phyloP scores from a whole-genome alignment of 2,329 filamentous ascomycete species.

The Cordyceps tenuipes region DNA sequence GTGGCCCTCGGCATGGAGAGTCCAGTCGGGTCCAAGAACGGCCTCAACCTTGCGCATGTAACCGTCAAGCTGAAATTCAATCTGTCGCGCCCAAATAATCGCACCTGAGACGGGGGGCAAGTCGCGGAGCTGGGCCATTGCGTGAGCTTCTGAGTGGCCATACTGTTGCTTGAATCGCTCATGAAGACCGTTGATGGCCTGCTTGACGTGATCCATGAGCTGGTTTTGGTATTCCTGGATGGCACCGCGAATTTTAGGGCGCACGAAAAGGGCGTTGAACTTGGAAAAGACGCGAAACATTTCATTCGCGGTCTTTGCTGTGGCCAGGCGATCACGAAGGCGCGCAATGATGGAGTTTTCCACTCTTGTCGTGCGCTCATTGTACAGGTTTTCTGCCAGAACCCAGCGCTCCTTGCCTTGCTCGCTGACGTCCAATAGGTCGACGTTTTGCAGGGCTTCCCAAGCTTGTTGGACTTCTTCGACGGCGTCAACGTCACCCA shows the following conservation, averaged over 20 bases:
- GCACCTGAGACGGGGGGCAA: conserved; percentile 91
- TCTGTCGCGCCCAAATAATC: conserved; percentile 96
- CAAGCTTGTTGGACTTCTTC: conserved; percentile 95
- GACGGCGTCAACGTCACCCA: conserved; percentile 93
- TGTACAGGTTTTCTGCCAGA: conserved; percentile 90
- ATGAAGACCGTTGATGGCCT: conserved; percentile 86
- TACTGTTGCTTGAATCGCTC: conserved; percentile 99
- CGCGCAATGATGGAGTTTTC: conserved; percentile 98
- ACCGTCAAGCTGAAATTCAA: conserved; percentile 86
- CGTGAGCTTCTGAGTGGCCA: conserved; percentile 92
- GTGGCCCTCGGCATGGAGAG: conserved; percentile 86
- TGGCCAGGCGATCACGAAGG: conserved; percentile 83
- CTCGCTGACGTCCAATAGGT: conserved; percentile 83
- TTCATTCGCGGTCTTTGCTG: conserved; percentile 94
- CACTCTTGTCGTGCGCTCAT: conserved; percentile 91
- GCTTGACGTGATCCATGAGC: conserved; percentile 95
- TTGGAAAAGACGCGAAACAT: conserved; percentile 99
- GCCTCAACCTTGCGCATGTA: conserved; percentile 99
- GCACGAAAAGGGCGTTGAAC: conserved; percentile 97
- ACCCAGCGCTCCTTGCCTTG: conserved; percentile 91
- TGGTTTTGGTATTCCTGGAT: conserved; percentile 98
- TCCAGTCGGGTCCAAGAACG: conserved; percentile 91
- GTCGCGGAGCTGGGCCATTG: conserved; percentile 95
- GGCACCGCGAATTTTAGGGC: conserved; percentile 96
- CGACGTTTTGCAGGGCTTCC: conserved; percentile 86